Evolutionary conservation across 140 eudicot genomes (phyloP), one percentile per base, ranked within the genome.

Genomic region (Anethum foeniculum): DNA sequence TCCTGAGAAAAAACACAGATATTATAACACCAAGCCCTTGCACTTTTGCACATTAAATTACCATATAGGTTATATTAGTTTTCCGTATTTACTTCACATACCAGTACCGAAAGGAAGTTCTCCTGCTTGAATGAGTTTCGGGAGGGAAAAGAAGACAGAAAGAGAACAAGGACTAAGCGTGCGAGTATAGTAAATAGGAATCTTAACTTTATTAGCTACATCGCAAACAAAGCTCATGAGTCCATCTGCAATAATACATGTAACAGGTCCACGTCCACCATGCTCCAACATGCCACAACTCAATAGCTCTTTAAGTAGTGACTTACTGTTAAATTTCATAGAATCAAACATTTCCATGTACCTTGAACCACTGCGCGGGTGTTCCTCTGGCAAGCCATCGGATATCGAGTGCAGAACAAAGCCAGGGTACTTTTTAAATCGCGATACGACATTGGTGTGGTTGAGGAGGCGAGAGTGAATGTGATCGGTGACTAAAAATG

Each of bases 201-300:
- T 36, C 0, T 5, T 14, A 19, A 36, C 2, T 30, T 71, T 28
- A 14, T 36, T 19, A 71, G 76, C 76, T 1, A 72, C 28, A 72
- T 72, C 77, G 44, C 25, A 32, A 9, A 44, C 51, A 38, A 38
- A 72, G 46, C 94, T 86, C 83, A 88, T 47, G 21, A 86, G 39
- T 49, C 91, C 94, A 74, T 90, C 91, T 1, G 89, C 88, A 0
- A 90, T 88, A 12, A 88, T 30, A 62, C 91, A 83, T 0, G 85
- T 80, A 68, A 88, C 83, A 1, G 30, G 77, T 7, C 46, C 46
- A 1, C 77, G 76, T 71, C 76, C 76, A 6, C 11, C n/a, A 7
- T 7, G 27, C n/a, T 71, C 73, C 13, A 71, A 19, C 51, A 7
- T 0, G 2, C 51, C 77, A 21, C 51, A 19, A 21, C 7, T 2